Evolutionary conservation across 2,329 filamentous ascomycete genomes (phyloP).

Genomic region (Exophiala spinifera): DNA sequence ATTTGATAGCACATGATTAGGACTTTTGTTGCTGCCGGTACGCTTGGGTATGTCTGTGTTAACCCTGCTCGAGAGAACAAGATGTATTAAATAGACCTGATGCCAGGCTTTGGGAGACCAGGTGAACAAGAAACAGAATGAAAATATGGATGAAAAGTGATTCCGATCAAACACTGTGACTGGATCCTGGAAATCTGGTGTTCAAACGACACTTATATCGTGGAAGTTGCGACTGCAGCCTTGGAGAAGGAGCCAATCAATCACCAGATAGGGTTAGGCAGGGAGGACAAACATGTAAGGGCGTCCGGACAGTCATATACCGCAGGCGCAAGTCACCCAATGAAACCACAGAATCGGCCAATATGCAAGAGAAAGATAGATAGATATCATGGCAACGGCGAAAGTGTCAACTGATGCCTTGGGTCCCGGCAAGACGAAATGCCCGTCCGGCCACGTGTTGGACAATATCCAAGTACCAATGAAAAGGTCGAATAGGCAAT

Average conservation of each 20-base stretch:
- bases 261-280: conserved; percentile 9
- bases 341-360: conserved; percentile 5
- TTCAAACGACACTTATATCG: conserved; percentile 20
- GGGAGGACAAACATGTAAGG: conserved; percentile 2
- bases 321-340: conserved; percentile 15
- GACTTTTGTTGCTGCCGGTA: conserved; percentile 53
- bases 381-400: conserved; percentile 10
- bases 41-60: conserved; percentile 60
- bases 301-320: conserved; percentile 14
- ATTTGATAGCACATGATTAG: conserved; percentile 77
- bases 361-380: conserved; percentile 10
- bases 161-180: conserved; percentile 14
- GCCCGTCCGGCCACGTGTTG: conserved; percentile 16
- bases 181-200: conserved; percentile 15
- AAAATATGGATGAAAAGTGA: conserved; percentile 7
- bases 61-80: background rate
- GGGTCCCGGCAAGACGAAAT: conserved; percentile 7
- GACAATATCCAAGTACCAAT: conserved; percentile 16
- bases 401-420: conserved; percentile 7
- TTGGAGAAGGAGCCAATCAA: conserved; percentile 22
- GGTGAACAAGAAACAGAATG: conserved; percentile 4
- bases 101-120: background rate
- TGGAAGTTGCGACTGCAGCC: conserved; percentile 19
- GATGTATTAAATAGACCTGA: background rate
- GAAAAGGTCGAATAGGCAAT: conserved; percentile 1